Conservation (phyloP, 2,329 filamentous ascomycete genomes). For the Xylariaceae sp. region DNA sequence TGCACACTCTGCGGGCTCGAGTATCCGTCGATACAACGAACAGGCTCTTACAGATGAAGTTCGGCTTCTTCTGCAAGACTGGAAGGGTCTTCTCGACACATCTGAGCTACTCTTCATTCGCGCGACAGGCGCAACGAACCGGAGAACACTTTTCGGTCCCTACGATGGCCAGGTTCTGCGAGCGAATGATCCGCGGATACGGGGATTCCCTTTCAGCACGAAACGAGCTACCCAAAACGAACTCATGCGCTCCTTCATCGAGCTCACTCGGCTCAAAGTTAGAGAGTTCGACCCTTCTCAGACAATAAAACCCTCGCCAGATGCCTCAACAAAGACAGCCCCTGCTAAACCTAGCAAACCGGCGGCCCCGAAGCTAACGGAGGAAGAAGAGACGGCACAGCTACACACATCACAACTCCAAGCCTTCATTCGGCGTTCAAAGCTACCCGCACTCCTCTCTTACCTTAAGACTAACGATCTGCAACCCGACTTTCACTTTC, state of each 20-base stretch:
- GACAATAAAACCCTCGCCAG: slow-evolving; percentile 49
- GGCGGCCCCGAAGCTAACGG: slow-evolving; percentile 69
- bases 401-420: slow-evolving; percentile 91
- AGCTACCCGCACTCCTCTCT: slow-evolving; percentile 82
- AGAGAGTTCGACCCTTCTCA: slow-evolving; percentile 75
- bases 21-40: slow-evolving; percentile 91
- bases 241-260: slow-evolving; percentile 91
- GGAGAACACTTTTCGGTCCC: slow-evolving; percentile 85
- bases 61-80: slow-evolving; percentile 78
- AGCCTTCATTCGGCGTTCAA: slow-evolving; percentile 85
- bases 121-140: slow-evolving; percentile 85
- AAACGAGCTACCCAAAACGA: slow-evolving; percentile 91
- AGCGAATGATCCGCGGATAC: slow-evolving; percentile 78
- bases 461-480: slow-evolving; percentile 83
- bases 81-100: slow-evolving; percentile 84
- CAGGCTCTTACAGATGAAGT: slow-evolving; percentile 89
- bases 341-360: slow-evolving; percentile 56
- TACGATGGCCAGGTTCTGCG: slow-evolving; percentile 88
- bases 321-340: slow-evolving; percentile 47
- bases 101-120: slow-evolving; percentile 88
- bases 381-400: slow-evolving; percentile 82
- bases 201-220: slow-evolving; percentile 93
- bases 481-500: slow-evolving; percentile 75
- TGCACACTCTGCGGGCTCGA: slow-evolving; percentile 92
- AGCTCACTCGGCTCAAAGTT: slow-evolving; percentile 89